Evolutionary conservation across 495 filamentous ascomycete species (phyloP).

Genomic region (Bacidia rubella): DNA sequence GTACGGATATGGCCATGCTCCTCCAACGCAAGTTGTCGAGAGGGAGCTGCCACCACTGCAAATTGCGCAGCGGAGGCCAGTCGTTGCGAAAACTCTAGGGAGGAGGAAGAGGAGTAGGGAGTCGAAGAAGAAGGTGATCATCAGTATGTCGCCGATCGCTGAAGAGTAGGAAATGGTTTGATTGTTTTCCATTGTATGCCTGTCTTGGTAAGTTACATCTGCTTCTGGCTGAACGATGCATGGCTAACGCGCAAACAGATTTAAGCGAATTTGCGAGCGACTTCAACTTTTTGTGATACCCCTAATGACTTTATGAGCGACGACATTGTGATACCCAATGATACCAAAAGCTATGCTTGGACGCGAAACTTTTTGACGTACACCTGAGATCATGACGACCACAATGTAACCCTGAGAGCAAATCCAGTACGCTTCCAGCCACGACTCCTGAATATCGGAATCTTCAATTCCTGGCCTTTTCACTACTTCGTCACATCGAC

Average conservation of each 20-base stretch:
- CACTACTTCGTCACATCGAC: too few relatives aligned
- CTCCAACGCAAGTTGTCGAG: conserved; percentile 8
- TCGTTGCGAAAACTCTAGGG: background rate
- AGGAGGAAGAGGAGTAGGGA: conserved; percentile 15
- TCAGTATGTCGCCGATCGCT: conserved; percentile 16
- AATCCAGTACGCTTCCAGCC: too few relatives aligned
- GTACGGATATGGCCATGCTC: conserved; percentile 1
- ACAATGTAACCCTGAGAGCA: too few relatives aligned
- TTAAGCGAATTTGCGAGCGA: background rate
- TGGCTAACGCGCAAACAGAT: background rate
- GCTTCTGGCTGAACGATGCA: background rate
- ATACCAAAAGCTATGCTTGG: background rate
- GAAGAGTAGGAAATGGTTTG: conserved; percentile 7
- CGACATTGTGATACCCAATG: conserved; percentile 4
- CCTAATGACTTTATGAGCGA: background rate
- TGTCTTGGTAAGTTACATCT: background rate
- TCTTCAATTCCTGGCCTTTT: too few relatives aligned
- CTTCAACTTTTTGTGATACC: background rate
- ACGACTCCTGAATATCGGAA: too few relatives aligned
- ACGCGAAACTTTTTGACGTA: too few relatives aligned
- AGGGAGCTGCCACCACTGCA: conserved; percentile 15
- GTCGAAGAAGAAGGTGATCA: conserved; percentile 7
- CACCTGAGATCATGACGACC: too few relatives aligned
- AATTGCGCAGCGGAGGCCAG: conserved; percentile 9
- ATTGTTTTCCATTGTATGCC: background rate